A percentile compares a stretch with the other conserved stretches of the same genome.
These are phyloP conservation scores for Protomyces arabidopsidicola DNA, from an alignment of 1,139 yeast genomes.

Conservation along the genomic window DNA sequence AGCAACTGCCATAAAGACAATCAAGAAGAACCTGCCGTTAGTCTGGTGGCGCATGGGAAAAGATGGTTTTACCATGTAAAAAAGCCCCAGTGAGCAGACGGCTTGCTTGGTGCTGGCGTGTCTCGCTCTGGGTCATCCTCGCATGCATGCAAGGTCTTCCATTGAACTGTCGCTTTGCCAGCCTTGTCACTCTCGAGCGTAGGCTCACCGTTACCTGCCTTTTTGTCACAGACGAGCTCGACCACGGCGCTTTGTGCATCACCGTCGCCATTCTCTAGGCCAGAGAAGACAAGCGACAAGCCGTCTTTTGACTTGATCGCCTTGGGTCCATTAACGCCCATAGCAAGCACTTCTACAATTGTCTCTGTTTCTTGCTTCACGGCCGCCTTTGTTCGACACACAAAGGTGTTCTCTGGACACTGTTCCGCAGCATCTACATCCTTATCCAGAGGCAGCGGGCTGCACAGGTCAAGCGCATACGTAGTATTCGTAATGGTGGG, in stretches of 20 bases:
- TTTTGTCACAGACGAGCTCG: slow-evolving; percentile 10
- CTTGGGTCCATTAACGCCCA: background rate
- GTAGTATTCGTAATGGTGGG: slow-evolving; percentile 60
- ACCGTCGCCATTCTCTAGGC: background rate
- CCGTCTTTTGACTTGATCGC: background rate
- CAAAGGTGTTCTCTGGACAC: slow-evolving; percentile 64
- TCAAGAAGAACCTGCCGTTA: slow-evolving; percentile 5
- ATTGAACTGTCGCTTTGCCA: slow-evolving; percentile 2
- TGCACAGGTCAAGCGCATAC: slow-evolving; percentile 71
- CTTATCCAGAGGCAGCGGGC: slow-evolving; percentile 40
- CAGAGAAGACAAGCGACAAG: background rate
- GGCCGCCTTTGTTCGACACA: slow-evolving; percentile 3
- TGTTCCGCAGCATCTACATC: slow-evolving; percentile 40
- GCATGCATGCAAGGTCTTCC: slow-evolving; percentile 19
- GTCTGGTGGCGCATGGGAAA: background rate
- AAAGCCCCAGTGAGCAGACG: slow-evolving; percentile 18
- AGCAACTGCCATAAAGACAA: slow-evolving; percentile 20
- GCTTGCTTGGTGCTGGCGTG: slow-evolving; percentile 1
- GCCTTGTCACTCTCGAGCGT: background rate
- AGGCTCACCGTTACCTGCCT: slow-evolving; percentile 6
- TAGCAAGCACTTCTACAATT: slow-evolving; percentile 11
- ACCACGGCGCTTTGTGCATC: slow-evolving; percentile 1
- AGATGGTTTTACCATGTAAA: slow-evolving; percentile 3
- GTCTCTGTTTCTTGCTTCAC: slow-evolving; percentile 5
- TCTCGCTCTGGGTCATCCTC: slow-evolving; percentile 6